Conservation (phyloP, 352 stramenopile genomes). For the Phytophthora europaea region DNA sequence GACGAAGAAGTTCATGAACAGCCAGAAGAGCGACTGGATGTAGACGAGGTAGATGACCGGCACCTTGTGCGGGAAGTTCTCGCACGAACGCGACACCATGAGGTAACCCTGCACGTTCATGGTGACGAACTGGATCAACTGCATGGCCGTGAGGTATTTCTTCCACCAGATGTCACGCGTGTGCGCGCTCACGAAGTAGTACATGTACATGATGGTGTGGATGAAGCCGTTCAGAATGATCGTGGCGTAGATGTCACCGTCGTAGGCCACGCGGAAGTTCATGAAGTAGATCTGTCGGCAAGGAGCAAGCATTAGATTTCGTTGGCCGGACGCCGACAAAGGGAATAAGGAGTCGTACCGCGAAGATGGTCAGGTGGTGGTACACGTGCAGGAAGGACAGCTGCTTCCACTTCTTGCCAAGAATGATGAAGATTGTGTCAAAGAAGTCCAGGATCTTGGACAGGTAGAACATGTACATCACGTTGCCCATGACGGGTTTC, state of each 20-base stretch:
- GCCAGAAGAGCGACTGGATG: constrained; percentile 81
- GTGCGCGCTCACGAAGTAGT: constrained; percentile 99
- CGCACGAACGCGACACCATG: constrained; percentile 89
- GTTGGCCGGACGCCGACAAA: not conserved
- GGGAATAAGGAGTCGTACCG: constrained; percentile 47
- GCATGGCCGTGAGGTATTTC: constrained; percentile 95
- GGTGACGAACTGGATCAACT: constrained; percentile 95
- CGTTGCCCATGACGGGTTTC: constrained; percentile 94
- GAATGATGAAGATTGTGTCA: constrained; percentile 98
- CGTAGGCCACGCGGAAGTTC: constrained; percentile 94
- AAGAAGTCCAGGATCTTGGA: constrained; percentile 96
- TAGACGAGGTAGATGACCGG: constrained; percentile 95
- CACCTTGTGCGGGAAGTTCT: constrained; percentile 84
- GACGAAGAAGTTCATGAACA: constrained; percentile 98
- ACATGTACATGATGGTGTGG: constrained; percentile 99
- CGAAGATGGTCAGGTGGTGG: constrained; percentile 98
- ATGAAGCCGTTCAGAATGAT: constrained; percentile 98
- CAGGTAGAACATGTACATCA: constrained; percentile 99
- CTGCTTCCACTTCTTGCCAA: constrained; percentile 98
- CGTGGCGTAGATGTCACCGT: constrained; percentile 97
- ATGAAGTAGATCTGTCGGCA: constrained; percentile 94
- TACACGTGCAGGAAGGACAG: constrained; percentile 98
- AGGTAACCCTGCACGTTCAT: constrained; percentile 86
- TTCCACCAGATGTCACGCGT: constrained; percentile 99
- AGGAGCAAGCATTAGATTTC: constrained; percentile 9